Base-by-base conservation (phyloP, 495 filamentous ascomycete genomes). In the Durotheca rogersii region DNA sequence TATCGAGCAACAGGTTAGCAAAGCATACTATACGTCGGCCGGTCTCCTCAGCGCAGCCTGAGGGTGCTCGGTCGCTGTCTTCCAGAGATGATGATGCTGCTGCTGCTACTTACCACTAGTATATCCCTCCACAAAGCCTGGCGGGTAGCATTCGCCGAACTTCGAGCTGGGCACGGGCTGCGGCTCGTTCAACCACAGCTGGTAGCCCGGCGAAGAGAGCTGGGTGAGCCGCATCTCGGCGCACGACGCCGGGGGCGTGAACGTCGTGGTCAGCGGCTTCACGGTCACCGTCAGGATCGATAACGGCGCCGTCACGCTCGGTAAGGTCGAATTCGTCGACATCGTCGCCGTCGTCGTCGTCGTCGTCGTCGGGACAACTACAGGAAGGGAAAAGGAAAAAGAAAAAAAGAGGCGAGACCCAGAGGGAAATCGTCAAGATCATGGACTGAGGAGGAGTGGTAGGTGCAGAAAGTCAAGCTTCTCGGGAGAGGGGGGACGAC, bases 91-190 rank as follows among this genome's bases (percentile, higher is more conserved):
- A n/a, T n/a, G n/a, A n/a, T n/a, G n/a, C n/a, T n/a, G n/a, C n/a
- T n/a, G n/a, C n/a, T n/a, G n/a, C n/a, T 35, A 58, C 55, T 58
- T 2, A 58, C 55, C 55, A 41, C 55, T 58, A 16, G 46, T 55
- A 47, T 60, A 60, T 29, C 56, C 56, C 6, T 27, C 47, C n/a
- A 51, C 38, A 14, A 46, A 60, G 1, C 29, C 56, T 2, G 45
- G 25, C 7, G 56, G 56, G 16, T 60, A 60, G n/a, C 56, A 60
- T 7, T 60, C 51, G n/a, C 50, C 56, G 20, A 60, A 14, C 16
- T 42, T 51, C 18, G 41, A 51, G 12, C 23, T 29, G 4, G 56
- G 51, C 7, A 56, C 56, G 0, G 51, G 56, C 11, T 47, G 46
- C 0, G 56, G 56, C n/a, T 60, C 56, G 25, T 60, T 56, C 20